Evolutionary conservation across 2,329 filamentous ascomycete genomes (phyloP).

Genomic region (Alternaria ethzedia): DNA sequence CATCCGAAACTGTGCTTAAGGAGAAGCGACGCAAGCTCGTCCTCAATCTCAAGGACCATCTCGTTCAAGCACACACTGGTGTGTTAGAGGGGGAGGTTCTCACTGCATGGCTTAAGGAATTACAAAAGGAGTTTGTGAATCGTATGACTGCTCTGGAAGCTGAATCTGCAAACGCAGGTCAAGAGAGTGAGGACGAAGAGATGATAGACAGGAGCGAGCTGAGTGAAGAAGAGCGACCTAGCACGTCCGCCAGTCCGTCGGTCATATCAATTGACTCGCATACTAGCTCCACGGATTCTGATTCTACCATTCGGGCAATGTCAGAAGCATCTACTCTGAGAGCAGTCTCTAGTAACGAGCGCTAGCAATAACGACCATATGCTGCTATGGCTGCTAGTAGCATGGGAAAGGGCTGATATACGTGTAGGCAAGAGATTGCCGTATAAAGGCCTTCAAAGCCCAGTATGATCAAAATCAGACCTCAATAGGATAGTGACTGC

Average conservation of each 20-base stretch:
- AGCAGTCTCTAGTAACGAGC: conserved; percentile 36
- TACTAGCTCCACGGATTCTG: conserved; percentile 21
- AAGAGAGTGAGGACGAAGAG: conserved; percentile 16
- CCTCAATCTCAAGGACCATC: conserved; percentile 72
- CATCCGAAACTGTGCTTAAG: conserved; percentile 64
- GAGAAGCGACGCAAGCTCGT: conserved; percentile 74
- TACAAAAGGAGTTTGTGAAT: conserved; percentile 77
- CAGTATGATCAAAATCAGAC: not conserved
- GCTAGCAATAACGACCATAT: not conserved
- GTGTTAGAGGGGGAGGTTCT: conserved; percentile 70
- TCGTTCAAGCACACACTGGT: conserved; percentile 71
- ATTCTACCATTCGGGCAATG: conserved; percentile 16
- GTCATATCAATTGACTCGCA: conserved; percentile 31
- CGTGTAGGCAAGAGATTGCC: not conserved
- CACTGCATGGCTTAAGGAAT: conserved; percentile 65
- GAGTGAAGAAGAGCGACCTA: conserved; percentile 18
- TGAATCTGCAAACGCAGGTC: conserved; percentile 34
- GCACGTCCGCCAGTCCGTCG: conserved; percentile 23
- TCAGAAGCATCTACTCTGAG: conserved; percentile 31
- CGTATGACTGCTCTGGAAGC: conserved; percentile 72
- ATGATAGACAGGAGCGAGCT: conserved; percentile 16
- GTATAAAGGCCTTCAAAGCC: not conserved
- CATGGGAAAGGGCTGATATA: not conserved
- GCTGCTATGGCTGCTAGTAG: not conserved
- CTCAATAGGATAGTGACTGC: not conserved